phyloP scores from a whole-genome alignment of 2,329 filamentous ascomycete species.

The Fusarium kyushuense region DNA sequence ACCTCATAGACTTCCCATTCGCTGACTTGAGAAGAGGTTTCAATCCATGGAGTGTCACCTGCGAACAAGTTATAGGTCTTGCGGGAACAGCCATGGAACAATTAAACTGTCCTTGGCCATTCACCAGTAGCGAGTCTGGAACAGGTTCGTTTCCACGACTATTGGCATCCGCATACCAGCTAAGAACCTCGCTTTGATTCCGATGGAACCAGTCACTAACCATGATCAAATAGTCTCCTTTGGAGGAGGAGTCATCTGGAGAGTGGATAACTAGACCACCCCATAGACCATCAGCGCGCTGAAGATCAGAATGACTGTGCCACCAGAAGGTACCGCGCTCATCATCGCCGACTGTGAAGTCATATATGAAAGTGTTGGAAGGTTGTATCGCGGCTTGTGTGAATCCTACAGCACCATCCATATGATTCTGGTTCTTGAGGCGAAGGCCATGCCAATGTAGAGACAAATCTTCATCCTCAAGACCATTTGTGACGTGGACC shows the following conservation, averaged over 20 bases:
- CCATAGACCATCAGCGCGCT: conserved; percentile 9
- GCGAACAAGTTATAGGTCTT: background rate
- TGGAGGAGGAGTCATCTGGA: background rate
- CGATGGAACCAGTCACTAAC: conserved; percentile 9
- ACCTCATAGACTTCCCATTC: fast-evolving
- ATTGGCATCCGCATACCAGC: conserved; percentile 11
- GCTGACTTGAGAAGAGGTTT: fast-evolving
- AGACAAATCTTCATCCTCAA: background rate
- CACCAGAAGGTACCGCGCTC: conserved; percentile 17
- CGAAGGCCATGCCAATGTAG: conserved; percentile 14
- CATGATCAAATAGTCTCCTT: conserved; percentile 1
- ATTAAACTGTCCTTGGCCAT: background rate
- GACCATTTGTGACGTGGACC: background rate
- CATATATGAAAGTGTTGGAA: background rate
- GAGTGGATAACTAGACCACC: background rate
- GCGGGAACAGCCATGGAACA: conserved; percentile 17
- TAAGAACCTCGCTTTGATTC: background rate
- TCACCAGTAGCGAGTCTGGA: conserved; percentile 1
- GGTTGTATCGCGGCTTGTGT: background rate
- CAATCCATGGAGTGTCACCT: background rate
- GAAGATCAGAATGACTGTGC: conserved; percentile 12
- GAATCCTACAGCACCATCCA: conserved; percentile 17
- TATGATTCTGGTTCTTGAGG: background rate
- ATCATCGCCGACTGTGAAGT: background rate
- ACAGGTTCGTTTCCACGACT: conserved; percentile 21